Percentiles rank a stretch among this genome's conserved stretches.
Conservation (phyloP, 2,329 filamentous ascomycete species). For the Cercospora brassicicola region DNA sequence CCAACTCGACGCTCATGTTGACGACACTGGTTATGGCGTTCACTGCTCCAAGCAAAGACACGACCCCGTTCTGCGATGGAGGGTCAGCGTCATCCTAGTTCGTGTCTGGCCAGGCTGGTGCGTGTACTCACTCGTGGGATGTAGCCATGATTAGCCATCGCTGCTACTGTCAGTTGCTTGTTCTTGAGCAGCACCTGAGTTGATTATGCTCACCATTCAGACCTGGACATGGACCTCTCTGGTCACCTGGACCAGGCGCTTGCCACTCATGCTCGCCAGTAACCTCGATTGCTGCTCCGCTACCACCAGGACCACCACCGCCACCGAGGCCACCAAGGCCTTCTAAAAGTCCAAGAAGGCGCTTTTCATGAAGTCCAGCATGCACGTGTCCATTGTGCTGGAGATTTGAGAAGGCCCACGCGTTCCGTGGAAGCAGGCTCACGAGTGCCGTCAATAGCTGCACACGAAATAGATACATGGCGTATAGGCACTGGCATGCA, state of each 20-base stretch:
- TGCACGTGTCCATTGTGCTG: constrained; percentile 1
- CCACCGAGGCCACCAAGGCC: neutral
- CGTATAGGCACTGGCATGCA: neutral
- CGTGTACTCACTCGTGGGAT: constrained; percentile 7
- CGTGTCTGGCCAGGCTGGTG: neutral
- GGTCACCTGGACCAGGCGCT: constrained; percentile 18
- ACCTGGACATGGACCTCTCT: constrained; percentile 23
- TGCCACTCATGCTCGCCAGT: constrained; percentile 14
- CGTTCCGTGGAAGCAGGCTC: constrained; percentile 2
- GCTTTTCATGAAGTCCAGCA: neutral
- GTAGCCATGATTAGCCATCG: constrained; percentile 27
- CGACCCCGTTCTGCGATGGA: constrained; percentile 16
- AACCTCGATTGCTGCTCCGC: constrained; percentile 1
- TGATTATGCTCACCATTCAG: neutral
- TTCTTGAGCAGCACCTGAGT: too few relatives aligned
- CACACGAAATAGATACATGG: constrained; percentile 15
- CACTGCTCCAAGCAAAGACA: constrained; percentile 24
- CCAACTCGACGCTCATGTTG: constrained; percentile 37
- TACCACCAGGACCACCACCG: neutral
- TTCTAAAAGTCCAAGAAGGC: constrained; percentile 9
- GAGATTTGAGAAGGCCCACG: constrained; percentile 7
- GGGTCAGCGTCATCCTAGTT: neutral
- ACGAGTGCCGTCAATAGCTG: neutral
- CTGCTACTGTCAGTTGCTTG: neutral
- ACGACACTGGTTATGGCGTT: constrained; percentile 28